Conservation (phyloP, 768 basidiomycete genomes). For the Lactarius hengduanensis region DNA sequence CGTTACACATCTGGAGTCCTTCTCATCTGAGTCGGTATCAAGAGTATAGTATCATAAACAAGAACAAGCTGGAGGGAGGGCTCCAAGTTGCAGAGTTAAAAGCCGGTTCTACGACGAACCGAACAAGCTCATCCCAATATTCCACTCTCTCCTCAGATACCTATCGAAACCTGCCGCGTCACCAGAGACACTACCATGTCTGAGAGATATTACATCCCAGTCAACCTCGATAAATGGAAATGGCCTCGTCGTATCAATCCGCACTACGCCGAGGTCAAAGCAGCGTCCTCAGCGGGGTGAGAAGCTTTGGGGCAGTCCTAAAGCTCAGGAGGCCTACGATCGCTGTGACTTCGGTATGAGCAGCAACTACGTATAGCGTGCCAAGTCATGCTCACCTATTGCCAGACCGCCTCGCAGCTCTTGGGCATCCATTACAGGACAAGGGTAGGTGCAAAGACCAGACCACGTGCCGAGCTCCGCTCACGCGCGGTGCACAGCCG, state of each 20-base stretch:
- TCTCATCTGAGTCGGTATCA: constrained; percentile 10
- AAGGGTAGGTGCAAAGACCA: constrained; percentile 19
- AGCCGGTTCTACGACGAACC: not conserved
- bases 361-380: not conserved
- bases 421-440: constrained; percentile 30
- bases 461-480: not conserved
- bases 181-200: constrained; percentile 7
- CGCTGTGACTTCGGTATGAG: constrained; percentile 32
- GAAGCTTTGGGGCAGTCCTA: constrained; percentile 29
- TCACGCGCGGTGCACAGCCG: constrained; percentile 9
- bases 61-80: not conserved
- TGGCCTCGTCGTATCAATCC: constrained; percentile 32
- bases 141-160: not conserved
- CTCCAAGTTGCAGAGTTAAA: not conserved
- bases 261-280: constrained; percentile 29
- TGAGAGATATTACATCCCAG: constrained; percentile 22
- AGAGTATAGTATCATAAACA: not conserved
- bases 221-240: constrained; percentile 30
- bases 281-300: constrained; percentile 28
- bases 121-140: not conserved
- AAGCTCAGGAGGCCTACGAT: constrained; percentile 30
- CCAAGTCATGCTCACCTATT: not conserved
- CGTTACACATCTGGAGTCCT: not conserved
- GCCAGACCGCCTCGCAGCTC: constrained; percentile 30
- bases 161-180: not conserved